Evolutionary conservation across 495 filamentous ascomycete species (phyloP).

Genomic region (Penicillium manginii): DNA sequence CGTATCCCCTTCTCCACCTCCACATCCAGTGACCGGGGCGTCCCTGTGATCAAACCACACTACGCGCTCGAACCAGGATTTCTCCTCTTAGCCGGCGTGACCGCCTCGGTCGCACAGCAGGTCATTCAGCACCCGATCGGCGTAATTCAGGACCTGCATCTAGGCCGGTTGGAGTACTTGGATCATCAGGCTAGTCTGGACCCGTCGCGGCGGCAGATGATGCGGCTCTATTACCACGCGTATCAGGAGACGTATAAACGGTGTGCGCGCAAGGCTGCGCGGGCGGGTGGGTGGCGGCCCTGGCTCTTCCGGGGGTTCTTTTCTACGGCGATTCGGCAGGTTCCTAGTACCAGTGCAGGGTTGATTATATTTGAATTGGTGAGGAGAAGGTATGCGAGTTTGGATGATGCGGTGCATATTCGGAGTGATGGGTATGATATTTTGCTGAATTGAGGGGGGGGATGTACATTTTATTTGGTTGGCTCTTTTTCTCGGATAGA

Average conservation of each 20-base stretch:
- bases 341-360: slow-evolving; percentile 87
- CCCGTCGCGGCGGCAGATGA: slow-evolving; percentile 51
- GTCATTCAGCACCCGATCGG: slow-evolving; percentile 76
- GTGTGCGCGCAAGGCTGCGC: slow-evolving; percentile 63
- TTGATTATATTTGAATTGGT: slow-evolving; percentile 90
- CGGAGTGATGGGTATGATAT: slow-evolving; percentile 76
- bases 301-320: slow-evolving; percentile 83
- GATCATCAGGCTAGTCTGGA: slow-evolving; percentile 65
- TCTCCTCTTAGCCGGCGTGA: slow-evolving; percentile 73
- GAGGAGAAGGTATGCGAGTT: slow-evolving; percentile 73
- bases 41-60: slow-evolving; percentile 73
- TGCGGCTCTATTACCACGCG: slow-evolving; percentile 69
- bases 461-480: neutral
- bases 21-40: slow-evolving; percentile 33
- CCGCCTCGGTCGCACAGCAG: slow-evolving; percentile 78
- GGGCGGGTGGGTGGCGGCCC: slow-evolving; percentile 63
- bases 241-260: slow-evolving; percentile 77
- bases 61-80: slow-evolving; percentile 85
- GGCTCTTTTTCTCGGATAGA: neutral
- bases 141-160: slow-evolving; percentile 76
- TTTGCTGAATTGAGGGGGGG: slow-evolving; percentile 50
- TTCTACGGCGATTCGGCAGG: slow-evolving; percentile 73
- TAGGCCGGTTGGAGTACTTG: slow-evolving; percentile 75
- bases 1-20: slow-evolving; percentile 19
- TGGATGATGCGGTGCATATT: slow-evolving; percentile 67